phyloP scores from a whole-genome alignment of 768 basidiomycete species.

The Amanita phalloides region DNA sequence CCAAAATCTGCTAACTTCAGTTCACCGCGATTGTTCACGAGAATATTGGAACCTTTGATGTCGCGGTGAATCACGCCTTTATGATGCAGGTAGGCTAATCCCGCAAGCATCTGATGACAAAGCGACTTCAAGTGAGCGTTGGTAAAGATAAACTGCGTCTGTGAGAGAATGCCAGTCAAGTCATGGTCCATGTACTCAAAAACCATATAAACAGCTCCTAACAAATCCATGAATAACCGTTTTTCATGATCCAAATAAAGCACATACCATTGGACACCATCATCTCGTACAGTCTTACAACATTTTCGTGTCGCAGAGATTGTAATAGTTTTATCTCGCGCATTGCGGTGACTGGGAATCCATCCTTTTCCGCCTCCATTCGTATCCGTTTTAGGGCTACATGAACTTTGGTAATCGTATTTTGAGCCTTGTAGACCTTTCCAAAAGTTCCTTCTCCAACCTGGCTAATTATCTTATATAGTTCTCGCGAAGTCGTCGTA shows the following conservation, averaged over 20 bases:
- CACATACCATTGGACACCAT: slow-evolving; percentile 90
- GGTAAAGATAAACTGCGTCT: slow-evolving; percentile 78
- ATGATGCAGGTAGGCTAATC: slow-evolving; percentile 90
- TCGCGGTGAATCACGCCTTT: slow-evolving; percentile 96
- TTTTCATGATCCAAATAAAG: background rate
- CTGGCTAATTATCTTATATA: slow-evolving; percentile 84
- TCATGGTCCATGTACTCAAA: slow-evolving; percentile 99
- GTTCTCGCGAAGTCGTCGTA: slow-evolving; percentile 28
- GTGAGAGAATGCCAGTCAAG: slow-evolving; percentile 87
- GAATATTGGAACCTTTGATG: slow-evolving; percentile 98
- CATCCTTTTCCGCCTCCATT: slow-evolving; percentile 96
- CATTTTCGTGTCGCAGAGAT: slow-evolving; percentile 79
- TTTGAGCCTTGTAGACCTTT: slow-evolving; percentile 92
- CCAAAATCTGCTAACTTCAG: slow-evolving; percentile 97
- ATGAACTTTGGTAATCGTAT: slow-evolving; percentile 59
- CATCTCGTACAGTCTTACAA: slow-evolving; percentile 91
- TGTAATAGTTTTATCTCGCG: slow-evolving; percentile 97
- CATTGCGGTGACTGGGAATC: slow-evolving; percentile 98
- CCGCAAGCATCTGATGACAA: slow-evolving; percentile 90
- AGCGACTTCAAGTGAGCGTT: slow-evolving; percentile 91
- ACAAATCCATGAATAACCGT: slow-evolving; percentile 6
- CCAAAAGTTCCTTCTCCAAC: slow-evolving; percentile 99
- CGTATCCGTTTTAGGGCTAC: slow-evolving; percentile 95
- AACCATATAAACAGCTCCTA: slow-evolving; percentile 97
- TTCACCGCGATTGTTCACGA: slow-evolving; percentile 84